Evolutionary conservation across 1,284 basidiomycete genomes (phyloP), one percentile per base, ranked within the genome.

Genomic region (Melampsora abietis-canadensis): DNA sequence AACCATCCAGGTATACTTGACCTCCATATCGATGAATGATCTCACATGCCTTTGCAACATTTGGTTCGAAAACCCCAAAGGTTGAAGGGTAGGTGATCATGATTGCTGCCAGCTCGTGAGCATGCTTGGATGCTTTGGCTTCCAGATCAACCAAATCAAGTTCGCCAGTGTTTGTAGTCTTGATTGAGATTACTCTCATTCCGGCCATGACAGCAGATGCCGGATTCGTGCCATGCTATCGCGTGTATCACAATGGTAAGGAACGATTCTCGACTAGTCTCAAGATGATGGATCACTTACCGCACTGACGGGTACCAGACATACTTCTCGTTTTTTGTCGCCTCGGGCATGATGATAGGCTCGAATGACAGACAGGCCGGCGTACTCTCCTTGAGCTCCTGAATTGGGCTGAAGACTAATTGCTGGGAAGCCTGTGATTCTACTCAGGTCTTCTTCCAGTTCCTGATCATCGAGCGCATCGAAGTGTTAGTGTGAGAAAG

Each of bases 81-180:
- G 95, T 98, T 5, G 93, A 96, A 2, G 92, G 93, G 81, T 94
- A 94, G 15, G 92, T 94, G 79, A 93, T 93, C 95, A 98, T 98
- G 84, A 95, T 95, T 1, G 94, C 92, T 10, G 95, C 94, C 37
- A 98, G 86, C 77, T 91, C 89, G 79, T 95, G 88, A 84, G 90
- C 92, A 85, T 98, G 88, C 83, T 92, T 88, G 82, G 90, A 88
- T 0, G 94, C 94, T 84, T 98, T 98, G 48, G 85, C 85, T 79
- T 86, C 86, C 69, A 98, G 86, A 82, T 98, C 95, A 46, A 84
- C 87, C 19, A 98, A 84, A 81, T 98, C 94, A 51, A 98, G 87
- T 78, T 89, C 93, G 48, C 95, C 95, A 80, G 96, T 91, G 2
- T 85, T 81, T 77, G 90, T 87, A 4, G 90, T 91, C 85, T 96